Evolutionary conservation across 306 rosid species (phyloP), one percentile per base, ranked within the genome.

Genomic region (Castanea sativa): DNA sequence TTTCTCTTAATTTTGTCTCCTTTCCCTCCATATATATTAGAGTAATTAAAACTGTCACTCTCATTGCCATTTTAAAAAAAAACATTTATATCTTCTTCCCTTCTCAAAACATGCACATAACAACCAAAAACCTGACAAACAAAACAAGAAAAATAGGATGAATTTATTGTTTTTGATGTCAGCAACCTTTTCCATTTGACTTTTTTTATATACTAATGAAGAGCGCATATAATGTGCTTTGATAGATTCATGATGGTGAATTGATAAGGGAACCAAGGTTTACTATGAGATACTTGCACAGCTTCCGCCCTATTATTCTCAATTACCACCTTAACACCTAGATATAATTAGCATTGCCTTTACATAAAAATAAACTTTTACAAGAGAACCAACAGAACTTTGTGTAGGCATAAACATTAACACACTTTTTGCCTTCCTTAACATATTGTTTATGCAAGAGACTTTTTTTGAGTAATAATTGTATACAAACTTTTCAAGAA

Each of bases 401-500:
- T 10, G 33, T 16, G 6, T 29, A 29, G 18, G 30, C 32, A 11
- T 13, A 70, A 70, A 43, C 11, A 70, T 69, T 38, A 38, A 70
- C 15, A 38, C 15, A 21, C 18, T 21, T 69, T 43, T n/a, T 70
- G 38, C 32, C 70, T 20, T 14, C 67, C 65, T 64, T n/a, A 65
- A 55, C 76, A 49, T 70, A 57, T 49, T 23, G 30, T 56, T 29
- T 8, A 32, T 67, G 69, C 32, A 60, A n/a, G 58, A 41, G 78
- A 76, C 41, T 30, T 77, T 49, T 43, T 58, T 60, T 76, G 53
- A 23, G 60, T n/a, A 18, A 19, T 69, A 74, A 70, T 63, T 20
- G 52, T 78, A 73, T 45, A 79, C 57, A 72, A 76, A 81, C 57
- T 70, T 73, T 69, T 77, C 74, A 68, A 72, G 52, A 55, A 25